Percentiles rank a stretch among this genome's conserved stretches.
These are phyloP conservation scores for Phytophthora citrophthora DNA, from an alignment of 352 stramenopile genomes.

Conservation along the genomic window DNA sequence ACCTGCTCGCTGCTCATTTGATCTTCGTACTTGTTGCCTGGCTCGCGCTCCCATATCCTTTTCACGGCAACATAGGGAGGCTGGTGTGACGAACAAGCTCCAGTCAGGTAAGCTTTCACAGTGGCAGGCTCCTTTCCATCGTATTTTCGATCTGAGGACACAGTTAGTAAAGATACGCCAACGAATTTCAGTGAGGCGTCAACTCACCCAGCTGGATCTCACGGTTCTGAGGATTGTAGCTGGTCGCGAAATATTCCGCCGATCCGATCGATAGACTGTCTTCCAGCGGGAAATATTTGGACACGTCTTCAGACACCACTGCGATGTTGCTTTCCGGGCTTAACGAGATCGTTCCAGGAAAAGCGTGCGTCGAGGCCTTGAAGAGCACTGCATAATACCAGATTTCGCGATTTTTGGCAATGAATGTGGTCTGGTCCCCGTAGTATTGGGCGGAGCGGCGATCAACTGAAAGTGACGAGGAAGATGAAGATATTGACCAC, in stretches of 20 bases:
- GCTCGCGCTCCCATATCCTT: slow-evolving; percentile 72
- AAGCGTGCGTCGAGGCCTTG: slow-evolving; percentile 52
- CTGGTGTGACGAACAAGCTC: slow-evolving; percentile 44
- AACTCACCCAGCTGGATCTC: slow-evolving; percentile 55
- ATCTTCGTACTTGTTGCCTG: slow-evolving; percentile 87
- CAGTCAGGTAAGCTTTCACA: slow-evolving; percentile 59
- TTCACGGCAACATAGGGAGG: slow-evolving; percentile 73
- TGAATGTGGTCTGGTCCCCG: slow-evolving; percentile 26
- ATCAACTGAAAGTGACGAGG: slow-evolving; percentile 13
- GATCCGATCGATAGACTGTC: slow-evolving; percentile 65
- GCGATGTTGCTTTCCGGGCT: slow-evolving; percentile 43
- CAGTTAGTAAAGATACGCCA: background rate
- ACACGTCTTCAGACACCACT: slow-evolving; percentile 52
- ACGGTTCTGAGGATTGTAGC: slow-evolving; percentile 47
- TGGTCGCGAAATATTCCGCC: slow-evolving; percentile 54
- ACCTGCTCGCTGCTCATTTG: slow-evolving; percentile 80
- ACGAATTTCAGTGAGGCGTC: background rate
- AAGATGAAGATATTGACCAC: slow-evolving; percentile 26
- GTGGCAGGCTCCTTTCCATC: slow-evolving; percentile 47
- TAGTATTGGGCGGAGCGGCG: slow-evolving; percentile 31
- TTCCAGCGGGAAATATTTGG: slow-evolving; percentile 66
- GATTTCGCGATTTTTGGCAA: slow-evolving; percentile 41
- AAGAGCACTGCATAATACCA: slow-evolving; percentile 87
- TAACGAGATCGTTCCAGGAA: slow-evolving; percentile 59
- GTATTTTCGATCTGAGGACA: slow-evolving; percentile 61